phyloP scores from a whole-genome alignment of 106 monocot genomes.

The Cymbidium sinense region DNA sequence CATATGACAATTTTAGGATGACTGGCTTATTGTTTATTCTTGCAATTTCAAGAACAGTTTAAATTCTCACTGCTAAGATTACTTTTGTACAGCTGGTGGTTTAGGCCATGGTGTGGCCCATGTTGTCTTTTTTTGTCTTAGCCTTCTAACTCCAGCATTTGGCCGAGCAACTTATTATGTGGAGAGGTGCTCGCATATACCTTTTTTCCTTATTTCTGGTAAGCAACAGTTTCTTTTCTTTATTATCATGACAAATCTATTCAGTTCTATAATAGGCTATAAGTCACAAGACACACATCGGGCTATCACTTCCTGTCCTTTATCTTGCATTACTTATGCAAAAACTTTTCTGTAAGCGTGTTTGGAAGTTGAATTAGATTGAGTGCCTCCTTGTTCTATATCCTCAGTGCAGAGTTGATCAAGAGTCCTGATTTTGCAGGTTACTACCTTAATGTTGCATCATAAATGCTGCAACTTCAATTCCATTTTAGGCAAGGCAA shows the following conservation, averaged over 20 bases:
- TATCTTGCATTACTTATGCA: not conserved
- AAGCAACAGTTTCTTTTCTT: constrained; percentile 9
- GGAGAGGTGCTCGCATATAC: constrained; percentile 65
- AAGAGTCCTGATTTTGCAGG: too few species aligned
- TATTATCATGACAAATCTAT: not conserved
- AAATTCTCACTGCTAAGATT: constrained; percentile 6
- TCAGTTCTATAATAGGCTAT: not conserved
- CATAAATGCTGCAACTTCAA: too few species aligned
- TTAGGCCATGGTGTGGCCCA: constrained; percentile 96
- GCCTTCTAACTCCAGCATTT: constrained; percentile 96
- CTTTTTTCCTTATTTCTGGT: constrained; percentile 92
- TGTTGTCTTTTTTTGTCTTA: constrained; percentile 94
- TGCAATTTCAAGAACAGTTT: not conserved
- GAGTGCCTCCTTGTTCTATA: too few species aligned
- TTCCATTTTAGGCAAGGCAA: too few species aligned
- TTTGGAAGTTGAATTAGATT: not conserved
- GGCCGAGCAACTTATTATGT: constrained; percentile 85
- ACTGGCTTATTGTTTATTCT: not conserved
- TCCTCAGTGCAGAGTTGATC: too few species aligned
- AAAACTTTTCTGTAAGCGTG: not conserved
- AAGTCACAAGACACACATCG: too few species aligned
- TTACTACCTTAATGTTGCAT: too few species aligned
- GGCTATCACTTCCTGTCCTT: not conserved
- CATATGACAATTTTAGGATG: not conserved
- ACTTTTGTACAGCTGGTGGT: constrained; percentile 77